Conservation (phyloP, 2,329 filamentous ascomycete species). For the Arthroderma sp. region DNA sequence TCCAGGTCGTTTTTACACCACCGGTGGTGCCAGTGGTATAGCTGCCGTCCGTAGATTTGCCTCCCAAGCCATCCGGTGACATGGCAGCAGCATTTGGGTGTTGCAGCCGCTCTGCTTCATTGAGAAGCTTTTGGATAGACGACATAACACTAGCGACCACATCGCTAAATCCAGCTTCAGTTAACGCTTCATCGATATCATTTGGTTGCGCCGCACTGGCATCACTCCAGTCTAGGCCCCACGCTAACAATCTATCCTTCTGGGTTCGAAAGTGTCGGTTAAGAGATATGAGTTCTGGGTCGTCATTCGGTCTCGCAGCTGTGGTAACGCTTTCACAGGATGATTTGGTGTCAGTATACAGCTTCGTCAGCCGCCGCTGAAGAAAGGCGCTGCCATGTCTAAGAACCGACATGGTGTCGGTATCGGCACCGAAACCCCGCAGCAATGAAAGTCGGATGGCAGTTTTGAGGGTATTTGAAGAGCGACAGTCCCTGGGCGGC, state of each 20-base stretch:
- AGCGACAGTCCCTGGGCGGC: not conserved
- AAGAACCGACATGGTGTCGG: slow-evolving; percentile 34
- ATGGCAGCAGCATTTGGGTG: slow-evolving; percentile 27
- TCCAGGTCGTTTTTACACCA: slow-evolving; percentile 34
- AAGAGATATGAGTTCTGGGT: slow-evolving; percentile 44
- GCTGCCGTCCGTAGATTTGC: slow-evolving; percentile 27
- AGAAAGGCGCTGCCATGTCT: slow-evolving; percentile 35
- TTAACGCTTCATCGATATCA: slow-evolving; percentile 52
- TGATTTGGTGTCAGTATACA: slow-evolving; percentile 54
- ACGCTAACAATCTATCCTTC: slow-evolving; percentile 51
- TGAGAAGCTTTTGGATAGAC: slow-evolving; percentile 51
- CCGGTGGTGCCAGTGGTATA: slow-evolving; percentile 24
- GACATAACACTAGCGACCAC: slow-evolving; percentile 53
- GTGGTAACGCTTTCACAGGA: slow-evolving; percentile 45
- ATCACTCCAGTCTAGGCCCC: slow-evolving; percentile 56
- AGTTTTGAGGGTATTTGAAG: not conserved
- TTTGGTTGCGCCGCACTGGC: slow-evolving; percentile 44
- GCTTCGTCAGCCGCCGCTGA: slow-evolving; percentile 43
- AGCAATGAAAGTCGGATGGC: not conserved
- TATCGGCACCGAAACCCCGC: not conserved
- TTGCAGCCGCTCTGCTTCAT: slow-evolving; percentile 49
- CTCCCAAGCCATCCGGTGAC: slow-evolving; percentile 28
- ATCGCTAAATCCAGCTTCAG: slow-evolving; percentile 50
- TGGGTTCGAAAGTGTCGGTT: slow-evolving; percentile 52
- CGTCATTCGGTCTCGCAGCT: slow-evolving; percentile 37